Evolutionary conservation across 352 stramenopile genomes (phyloP).

Genomic region (Phytophthora macrochlamydospora): DNA sequence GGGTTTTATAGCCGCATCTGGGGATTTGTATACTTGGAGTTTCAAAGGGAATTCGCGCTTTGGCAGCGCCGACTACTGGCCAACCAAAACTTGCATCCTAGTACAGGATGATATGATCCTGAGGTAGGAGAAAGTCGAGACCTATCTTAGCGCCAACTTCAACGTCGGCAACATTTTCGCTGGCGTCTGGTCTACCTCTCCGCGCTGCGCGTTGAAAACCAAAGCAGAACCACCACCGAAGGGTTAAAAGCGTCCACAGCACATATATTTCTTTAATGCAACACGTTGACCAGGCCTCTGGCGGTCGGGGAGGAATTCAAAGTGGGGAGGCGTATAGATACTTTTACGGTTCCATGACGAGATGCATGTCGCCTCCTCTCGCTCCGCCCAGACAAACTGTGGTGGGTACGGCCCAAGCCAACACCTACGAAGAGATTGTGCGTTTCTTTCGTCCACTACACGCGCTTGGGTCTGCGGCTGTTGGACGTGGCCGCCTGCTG

Average conservation of each 20-base stretch:
- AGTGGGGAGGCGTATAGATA: constrained; percentile 38
- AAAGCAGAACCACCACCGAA: too few species aligned
- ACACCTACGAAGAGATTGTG: constrained; percentile 20
- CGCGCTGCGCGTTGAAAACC: too few species aligned
- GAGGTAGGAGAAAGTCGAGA: background rate
- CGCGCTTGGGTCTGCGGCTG: constrained; percentile 30
- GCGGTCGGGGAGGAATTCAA: constrained; percentile 1
- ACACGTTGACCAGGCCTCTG: constrained; percentile 33
- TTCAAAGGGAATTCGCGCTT: background rate
- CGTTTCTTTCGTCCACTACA: constrained; percentile 27
- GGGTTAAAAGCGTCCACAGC: constrained; percentile 16
- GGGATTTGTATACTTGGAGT: background rate
- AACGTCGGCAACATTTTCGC: background rate
- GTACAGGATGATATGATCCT: background rate
- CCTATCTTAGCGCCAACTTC: background rate
- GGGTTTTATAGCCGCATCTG: constrained; percentile 5
- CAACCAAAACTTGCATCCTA: constrained; percentile 30
- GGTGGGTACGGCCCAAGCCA: constrained; percentile 5
- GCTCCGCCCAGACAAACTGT: constrained; percentile 6
- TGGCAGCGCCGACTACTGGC: constrained; percentile 22
- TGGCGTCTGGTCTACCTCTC: background rate
- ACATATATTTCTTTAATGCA: constrained; percentile 49
- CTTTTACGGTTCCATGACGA: constrained; percentile 36
- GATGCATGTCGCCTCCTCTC: constrained; percentile 32
- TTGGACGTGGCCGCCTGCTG: constrained; percentile 30